Evolutionary conservation across 768 basidiomycete genomes (phyloP).

Genomic region (Hericium alpestre): DNA sequence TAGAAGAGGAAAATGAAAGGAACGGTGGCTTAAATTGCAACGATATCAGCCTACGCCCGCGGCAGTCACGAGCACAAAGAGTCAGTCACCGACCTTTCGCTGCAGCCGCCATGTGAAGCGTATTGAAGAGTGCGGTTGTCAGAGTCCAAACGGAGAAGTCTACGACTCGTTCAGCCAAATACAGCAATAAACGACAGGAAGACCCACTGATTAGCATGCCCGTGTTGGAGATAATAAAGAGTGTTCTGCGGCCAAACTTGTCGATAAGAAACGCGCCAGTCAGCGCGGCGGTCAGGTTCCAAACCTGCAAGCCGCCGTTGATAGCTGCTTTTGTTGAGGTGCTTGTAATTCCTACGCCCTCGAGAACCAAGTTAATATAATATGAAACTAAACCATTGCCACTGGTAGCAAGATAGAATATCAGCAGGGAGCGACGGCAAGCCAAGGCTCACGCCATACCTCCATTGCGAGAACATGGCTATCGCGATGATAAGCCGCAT

Average conservation of each 20-base stretch:
- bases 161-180: constrained; percentile 10
- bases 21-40: constrained; percentile 35
- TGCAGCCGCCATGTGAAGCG: constrained; percentile 19
- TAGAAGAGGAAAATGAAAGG: constrained; percentile 55
- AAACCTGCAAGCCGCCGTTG: constrained; percentile 56
- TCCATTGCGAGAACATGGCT: constrained; percentile 69
- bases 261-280: constrained; percentile 56
- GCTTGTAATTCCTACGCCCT: constrained; percentile 48
- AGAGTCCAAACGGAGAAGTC: constrained; percentile 51
- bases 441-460: constrained; percentile 24
- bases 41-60: not conserved
- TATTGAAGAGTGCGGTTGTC: constrained; percentile 29
- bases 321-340: constrained; percentile 47
- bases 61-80: not conserved
- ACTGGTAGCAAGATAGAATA: constrained; percentile 20
- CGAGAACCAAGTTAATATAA: constrained; percentile 61
- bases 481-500: constrained; percentile 60
- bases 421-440: not conserved
- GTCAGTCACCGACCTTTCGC: constrained; percentile 20
- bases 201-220: constrained; percentile 46
- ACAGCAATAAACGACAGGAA: not conserved
- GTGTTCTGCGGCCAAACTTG: constrained; percentile 52
- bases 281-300: constrained; percentile 53
- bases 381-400: constrained; percentile 65
- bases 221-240: constrained; percentile 55